Conservation (phyloP, 805 yeast genomes). For the Debaryomyces tyrocola region DNA sequence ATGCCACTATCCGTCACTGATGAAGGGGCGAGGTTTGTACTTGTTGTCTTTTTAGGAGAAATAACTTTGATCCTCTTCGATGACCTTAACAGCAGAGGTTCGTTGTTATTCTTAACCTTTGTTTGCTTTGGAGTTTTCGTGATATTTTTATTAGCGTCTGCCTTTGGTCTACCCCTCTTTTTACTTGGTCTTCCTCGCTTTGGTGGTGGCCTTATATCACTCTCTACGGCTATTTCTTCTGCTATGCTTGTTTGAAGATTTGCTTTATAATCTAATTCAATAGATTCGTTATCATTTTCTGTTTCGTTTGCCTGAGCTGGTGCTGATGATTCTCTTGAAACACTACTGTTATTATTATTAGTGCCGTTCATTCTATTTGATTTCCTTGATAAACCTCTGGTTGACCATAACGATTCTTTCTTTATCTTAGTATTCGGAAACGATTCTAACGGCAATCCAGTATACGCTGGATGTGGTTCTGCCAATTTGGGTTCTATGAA, state of each 20-base stretch:
- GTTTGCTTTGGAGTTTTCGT: conserved; percentile 7
- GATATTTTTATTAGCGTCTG: neutral
- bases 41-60: conserved; percentile 30
- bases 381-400: conserved; percentile 18
- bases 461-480: conserved; percentile 56
- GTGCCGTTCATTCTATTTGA: conserved; percentile 3
- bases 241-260: conserved; percentile 14
- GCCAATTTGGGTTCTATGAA: conserved; percentile 62
- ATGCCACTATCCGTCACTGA: conserved; percentile 5
- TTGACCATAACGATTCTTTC: conserved; percentile 56
- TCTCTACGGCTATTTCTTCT: conserved; percentile 12
- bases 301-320: conserved; percentile 14
- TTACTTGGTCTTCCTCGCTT: conserved; percentile 5
- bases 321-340: conserved; percentile 5
- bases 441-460: conserved; percentile 74
- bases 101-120: conserved; percentile 1
- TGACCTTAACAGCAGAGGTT: conserved; percentile 13
- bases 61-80: conserved; percentile 30
- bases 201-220: conserved; percentile 17
- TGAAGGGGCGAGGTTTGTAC: conserved; percentile 25
- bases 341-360: neutral
- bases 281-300: conserved; percentile 9
- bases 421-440: conserved; percentile 61
- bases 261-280: conserved; percentile 11
- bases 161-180: conserved; percentile 1